Evolutionary conservation across 2,329 filamentous ascomycete genomes (phyloP).

Genomic region (Pyrenophora teres): DNA sequence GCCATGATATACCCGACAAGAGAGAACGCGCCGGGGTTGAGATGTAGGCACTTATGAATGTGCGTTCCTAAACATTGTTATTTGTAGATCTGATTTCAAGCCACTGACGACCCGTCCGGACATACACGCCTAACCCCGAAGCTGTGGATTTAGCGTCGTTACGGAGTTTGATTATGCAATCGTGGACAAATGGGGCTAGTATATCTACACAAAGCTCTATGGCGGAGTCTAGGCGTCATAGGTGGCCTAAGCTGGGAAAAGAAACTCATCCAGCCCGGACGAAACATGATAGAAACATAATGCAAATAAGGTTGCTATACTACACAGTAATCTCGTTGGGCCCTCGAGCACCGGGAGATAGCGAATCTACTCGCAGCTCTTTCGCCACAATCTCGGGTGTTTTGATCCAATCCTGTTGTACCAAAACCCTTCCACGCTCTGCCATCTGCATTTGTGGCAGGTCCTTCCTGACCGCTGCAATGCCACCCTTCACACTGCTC

Average conservation of each 20-base stretch:
- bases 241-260: not conserved
- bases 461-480: slow-evolving; percentile 13
- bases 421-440: slow-evolving; percentile 3
- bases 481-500: slow-evolving; percentile 25
- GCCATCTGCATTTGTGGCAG: slow-evolving; percentile 18
- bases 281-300: too few species aligned
- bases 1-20: slow-evolving; percentile 12
- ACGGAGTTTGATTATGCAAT: not conserved
- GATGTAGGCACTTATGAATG: not conserved
- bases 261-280: too few species aligned
- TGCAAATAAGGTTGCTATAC: not conserved
- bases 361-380: slow-evolving; percentile 7
- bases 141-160: too few species aligned
- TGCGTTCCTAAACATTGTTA: too few species aligned
- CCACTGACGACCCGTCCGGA: too few species aligned
- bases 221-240: too few species aligned
- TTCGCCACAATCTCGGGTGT: not conserved
- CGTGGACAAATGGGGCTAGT: too few species aligned
- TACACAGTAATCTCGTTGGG: slow-evolving; percentile 1
- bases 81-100: too few species aligned
- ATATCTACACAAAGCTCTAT: too few species aligned
- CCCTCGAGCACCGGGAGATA: slow-evolving; percentile 5
- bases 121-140: too few species aligned
- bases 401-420: slow-evolving; percentile 13
- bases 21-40: not conserved